Evolutionary conservation across 306 rosid species (phyloP), one percentile per base, ranked within the genome.

Genomic region (Acacia melanoxylon): DNA sequence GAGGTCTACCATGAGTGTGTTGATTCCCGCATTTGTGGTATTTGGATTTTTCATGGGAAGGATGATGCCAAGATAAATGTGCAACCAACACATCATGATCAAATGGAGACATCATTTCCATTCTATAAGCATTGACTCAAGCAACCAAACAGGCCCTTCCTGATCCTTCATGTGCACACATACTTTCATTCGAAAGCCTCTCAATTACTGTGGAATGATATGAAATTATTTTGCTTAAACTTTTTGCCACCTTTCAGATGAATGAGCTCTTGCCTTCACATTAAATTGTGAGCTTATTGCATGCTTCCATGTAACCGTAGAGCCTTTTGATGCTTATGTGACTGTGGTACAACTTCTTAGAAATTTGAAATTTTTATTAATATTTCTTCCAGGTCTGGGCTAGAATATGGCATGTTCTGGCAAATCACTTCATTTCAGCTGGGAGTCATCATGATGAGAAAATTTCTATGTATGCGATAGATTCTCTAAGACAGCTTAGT

Each of bases 391-490:
- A 96, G 99, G 98, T 96, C 83, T 96, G 99, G 99, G 99, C 99
- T 88, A 88, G 94, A 89, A 96, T 96, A 83, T 96, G 99, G 99
- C 83, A 92, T 85, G 97, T 96, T 80, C 87, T 96, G 82, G 97
- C 99, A 81, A 91, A 96, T 86, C 98, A 96, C 85, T 96, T 96
- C 75, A 94, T 96, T 87, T 85, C 97, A 49, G 99, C 99, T 16
- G 99, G 99, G 78, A 96, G 98, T 85, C 99, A 96, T 80, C 97
- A 89, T 73, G 98, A 96, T 77, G 99, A 93, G 87, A 96, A 96
- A 86, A 88, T 96, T 89, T 90, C 97, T 46, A 92, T 92, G 97
- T 96, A 96, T 89, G 94, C 99, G 51, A 92, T 96, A 80, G 99
- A 96, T 91, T 96, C 99, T 85, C 83, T 96, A 49, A 86, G 98